Conservation (phyloP, 495 filamentous ascomycete genomes). For the Trichodelitschia bisporula region DNA sequence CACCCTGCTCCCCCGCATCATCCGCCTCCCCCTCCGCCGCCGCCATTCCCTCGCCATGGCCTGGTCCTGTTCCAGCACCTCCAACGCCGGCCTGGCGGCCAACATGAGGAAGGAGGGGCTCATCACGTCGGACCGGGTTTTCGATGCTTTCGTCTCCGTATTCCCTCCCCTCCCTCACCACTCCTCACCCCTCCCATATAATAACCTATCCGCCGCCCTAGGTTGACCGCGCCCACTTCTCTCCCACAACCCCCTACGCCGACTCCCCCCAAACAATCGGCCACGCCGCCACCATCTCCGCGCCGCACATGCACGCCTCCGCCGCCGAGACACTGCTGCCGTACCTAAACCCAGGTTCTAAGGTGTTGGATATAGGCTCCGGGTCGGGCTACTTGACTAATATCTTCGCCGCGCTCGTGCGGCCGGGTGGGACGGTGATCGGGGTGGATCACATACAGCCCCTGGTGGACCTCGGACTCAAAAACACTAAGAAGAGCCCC, state of each 20-base stretch:
- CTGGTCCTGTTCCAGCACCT: constrained; percentile 61
- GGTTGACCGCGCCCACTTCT: constrained; percentile 84
- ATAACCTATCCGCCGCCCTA: constrained; percentile 11
- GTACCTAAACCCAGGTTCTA: constrained; percentile 20
- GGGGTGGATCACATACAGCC: constrained; percentile 76
- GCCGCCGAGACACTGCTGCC: constrained; percentile 26
- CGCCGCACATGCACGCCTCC: constrained; percentile 90
- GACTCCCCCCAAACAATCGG: constrained; percentile 86
- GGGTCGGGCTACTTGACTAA: constrained; percentile 85
- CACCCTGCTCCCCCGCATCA: too few relatives aligned
- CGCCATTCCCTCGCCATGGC: constrained; percentile 75
- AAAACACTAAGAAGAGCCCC: constrained; percentile 48
- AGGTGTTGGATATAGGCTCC: constrained; percentile 70
- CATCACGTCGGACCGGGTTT: constrained; percentile 46
- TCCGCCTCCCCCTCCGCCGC: too few relatives aligned
- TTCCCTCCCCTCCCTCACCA: too few relatives aligned
- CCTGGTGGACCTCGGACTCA: constrained; percentile 43
- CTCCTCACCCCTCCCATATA: constrained; percentile 1
- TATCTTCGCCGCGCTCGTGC: constrained; percentile 61
- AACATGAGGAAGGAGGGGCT: constrained; percentile 51
- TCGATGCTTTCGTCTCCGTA: too few relatives aligned
- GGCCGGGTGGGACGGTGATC: constrained; percentile 35
- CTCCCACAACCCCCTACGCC: constrained; percentile 41
- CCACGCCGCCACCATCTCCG: constrained; percentile 69
- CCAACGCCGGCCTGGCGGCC: constrained; percentile 53